A percentile compares a stretch with the other conserved stretches of the same genome.
Evolutionary conservation across 176 grass and related monocot species (phyloP).

Genomic region (Tillandsia fasciculata): DNA sequence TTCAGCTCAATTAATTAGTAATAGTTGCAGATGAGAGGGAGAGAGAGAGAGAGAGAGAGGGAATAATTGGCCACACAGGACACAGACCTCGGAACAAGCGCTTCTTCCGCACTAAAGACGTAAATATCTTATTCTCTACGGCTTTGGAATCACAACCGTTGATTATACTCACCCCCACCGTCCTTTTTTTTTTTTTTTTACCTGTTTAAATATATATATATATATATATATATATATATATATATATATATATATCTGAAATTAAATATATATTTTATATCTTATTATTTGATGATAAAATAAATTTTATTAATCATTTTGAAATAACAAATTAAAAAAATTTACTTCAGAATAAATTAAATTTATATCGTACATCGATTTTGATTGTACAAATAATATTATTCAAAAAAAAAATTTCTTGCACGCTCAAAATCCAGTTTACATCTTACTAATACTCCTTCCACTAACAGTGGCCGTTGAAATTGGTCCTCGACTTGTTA

Average conservation of each 20-base stretch:
- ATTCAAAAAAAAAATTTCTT: neutral
- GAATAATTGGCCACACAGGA: constrained; percentile 15
- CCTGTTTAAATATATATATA: no score
- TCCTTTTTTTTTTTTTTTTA: neutral
- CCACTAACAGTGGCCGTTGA: neutral
- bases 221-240: no score
- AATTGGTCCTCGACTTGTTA: no score
- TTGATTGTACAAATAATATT: no score
- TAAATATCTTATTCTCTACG: constrained; percentile 21
- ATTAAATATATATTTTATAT: no score
- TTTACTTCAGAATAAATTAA: no score
- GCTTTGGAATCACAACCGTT: constrained; percentile 60
- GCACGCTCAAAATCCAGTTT: neutral
- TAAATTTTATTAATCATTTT: no score
- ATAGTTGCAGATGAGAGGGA: no score
- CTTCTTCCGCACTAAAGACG: neutral
- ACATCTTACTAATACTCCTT: neutral
- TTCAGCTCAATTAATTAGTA: neutral
- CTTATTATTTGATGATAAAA: no score
- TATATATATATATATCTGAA: no score
- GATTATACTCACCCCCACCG: constrained; percentile 37
- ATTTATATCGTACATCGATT: no score
- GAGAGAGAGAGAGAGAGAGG: neutral
- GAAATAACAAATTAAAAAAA: no score
- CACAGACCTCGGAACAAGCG: constrained; percentile 2